Conservation (phyloP, 306 rosid species). For the Dalbergia cochinchinensis region DNA sequence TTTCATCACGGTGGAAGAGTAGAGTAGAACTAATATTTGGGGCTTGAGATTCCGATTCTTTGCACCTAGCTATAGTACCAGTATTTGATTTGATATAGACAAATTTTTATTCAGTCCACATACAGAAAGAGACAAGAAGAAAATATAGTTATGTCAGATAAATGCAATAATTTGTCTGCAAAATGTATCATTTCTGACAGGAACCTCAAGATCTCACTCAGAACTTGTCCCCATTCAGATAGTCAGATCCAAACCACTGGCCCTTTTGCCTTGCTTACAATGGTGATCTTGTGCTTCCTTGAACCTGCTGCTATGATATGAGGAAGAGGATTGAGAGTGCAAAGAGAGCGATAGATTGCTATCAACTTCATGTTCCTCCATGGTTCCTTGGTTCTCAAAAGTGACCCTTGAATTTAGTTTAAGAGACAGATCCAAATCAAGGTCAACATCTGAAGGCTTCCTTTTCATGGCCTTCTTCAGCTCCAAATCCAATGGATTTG, state of each 20-base stretch:
- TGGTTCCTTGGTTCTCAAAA: slow-evolving; percentile 38
- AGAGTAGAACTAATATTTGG: not conserved
- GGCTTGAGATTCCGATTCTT: slow-evolving; percentile 13
- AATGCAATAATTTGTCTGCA: slow-evolving; percentile 38
- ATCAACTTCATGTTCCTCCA: slow-evolving; percentile 53
- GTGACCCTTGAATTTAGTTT: slow-evolving; percentile 53
- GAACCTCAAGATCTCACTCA: slow-evolving; percentile 88
- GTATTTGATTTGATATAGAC: not conserved
- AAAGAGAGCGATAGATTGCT: slow-evolving; percentile 71
- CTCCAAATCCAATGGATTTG: slow-evolving; percentile 36
- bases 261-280: slow-evolving; percentile 46
- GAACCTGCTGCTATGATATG: slow-evolving; percentile 51
- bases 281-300: slow-evolving; percentile 43
- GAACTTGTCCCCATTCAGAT: slow-evolving; percentile 76
- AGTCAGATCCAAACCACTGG: slow-evolving; percentile 85
- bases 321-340: slow-evolving; percentile 55
- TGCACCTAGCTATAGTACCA: slow-evolving; percentile 6
- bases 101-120: slow-evolving; percentile 46
- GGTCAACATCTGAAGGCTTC: slow-evolving; percentile 56
- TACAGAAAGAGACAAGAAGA: slow-evolving; percentile 41
- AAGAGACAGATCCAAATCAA: slow-evolving; percentile 83
- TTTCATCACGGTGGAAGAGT: slow-evolving; percentile 4
- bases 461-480: slow-evolving; percentile 58
- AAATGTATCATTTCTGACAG: slow-evolving; percentile 56
- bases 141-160: slow-evolving; percentile 44